Base-by-base conservation (phyloP, 495 filamentous ascomycete species). In the Penicillium canariense region DNA sequence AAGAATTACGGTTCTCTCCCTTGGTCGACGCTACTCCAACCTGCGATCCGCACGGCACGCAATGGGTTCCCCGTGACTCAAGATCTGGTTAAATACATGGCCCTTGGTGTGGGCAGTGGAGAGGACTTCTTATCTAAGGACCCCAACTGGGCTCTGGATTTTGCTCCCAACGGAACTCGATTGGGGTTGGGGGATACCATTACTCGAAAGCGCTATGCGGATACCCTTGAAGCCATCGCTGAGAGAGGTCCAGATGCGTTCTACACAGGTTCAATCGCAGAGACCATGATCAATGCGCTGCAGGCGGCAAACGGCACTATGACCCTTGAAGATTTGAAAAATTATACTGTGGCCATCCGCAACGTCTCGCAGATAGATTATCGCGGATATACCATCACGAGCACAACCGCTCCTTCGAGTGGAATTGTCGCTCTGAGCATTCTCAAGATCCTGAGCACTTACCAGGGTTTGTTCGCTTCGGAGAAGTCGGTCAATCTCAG, bases 131-230 rank as follows among this genome's bases (percentile, higher is more conserved):
- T 96, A 0, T 75, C 81, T 0, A 75, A 84, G 0, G 81, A 96
- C 52, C 87, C 88, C 0, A 78, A 80, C 1, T 96, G 89, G 86
- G 89, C 91, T 4, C 62, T 87, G 18, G 92, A 97, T 56, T 97
- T 96, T 68, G 91, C 91, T 12, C 92, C 92, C 0, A 85, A 92
- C 48, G 87, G 87, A 4, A 86, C 80, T 0, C 72, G 87, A 2
- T 61, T 96, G 0, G 76, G 77, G 10, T 65, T 91, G 8, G 87
- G 87, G 10, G 90, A 96, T 32, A 86, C 68, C 0, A 88, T 97
- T 48, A 91, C 88, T 0, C 75, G 91, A 23, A 85, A 83, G 58
- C 80, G 92, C 18, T 91, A 88, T 66, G 91, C 89, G 10, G 72
- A 87, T 52, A 91, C 90, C 0, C 77, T 97, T 0, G 83, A 91